Evolutionary conservation across 495 filamentous ascomycete species (phyloP).

Genomic region (Lepidopterella palustris): DNA sequence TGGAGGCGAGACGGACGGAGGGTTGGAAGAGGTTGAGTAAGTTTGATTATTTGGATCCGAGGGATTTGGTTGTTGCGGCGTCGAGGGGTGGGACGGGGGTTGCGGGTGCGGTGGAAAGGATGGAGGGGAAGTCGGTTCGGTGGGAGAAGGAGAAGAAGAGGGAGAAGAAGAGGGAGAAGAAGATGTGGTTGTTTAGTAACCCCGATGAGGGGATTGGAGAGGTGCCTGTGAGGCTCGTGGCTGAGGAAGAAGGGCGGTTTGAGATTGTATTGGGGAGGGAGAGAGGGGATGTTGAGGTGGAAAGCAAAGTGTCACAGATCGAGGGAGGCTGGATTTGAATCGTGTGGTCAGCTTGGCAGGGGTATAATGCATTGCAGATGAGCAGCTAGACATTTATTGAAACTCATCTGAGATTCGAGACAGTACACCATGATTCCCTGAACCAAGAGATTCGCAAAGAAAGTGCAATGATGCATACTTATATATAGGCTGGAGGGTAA

Average conservation of each 20-base stretch:
- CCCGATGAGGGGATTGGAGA: background rate
- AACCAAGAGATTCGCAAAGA: no score
- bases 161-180: background rate
- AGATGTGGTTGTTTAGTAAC: background rate
- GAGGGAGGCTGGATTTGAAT: background rate
- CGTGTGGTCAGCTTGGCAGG: background rate
- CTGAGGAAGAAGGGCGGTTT: background rate
- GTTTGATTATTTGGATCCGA: constrained; percentile 23
- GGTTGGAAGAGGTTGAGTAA: constrained; percentile 12
- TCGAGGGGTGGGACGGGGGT: constrained; percentile 10
- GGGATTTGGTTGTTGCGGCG: constrained; percentile 17
- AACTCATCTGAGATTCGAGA: no score
- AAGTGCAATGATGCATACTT: no score
- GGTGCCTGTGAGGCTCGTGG: background rate
- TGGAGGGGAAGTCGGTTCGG: background rate
- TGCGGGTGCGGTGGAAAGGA: constrained; percentile 8
- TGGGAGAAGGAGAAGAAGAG: background rate
- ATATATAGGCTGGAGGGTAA: no score
- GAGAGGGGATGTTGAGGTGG: background rate
- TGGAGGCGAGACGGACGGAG: constrained; percentile 12
- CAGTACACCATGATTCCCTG: no score
- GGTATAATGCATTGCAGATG: no score
- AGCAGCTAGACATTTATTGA: no score
- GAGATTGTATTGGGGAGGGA: background rate
- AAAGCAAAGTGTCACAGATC: background rate